Evolutionary conservation across 2,329 filamentous ascomycete genomes (phyloP).

Genomic region (Thielaviopsis populi): DNA sequence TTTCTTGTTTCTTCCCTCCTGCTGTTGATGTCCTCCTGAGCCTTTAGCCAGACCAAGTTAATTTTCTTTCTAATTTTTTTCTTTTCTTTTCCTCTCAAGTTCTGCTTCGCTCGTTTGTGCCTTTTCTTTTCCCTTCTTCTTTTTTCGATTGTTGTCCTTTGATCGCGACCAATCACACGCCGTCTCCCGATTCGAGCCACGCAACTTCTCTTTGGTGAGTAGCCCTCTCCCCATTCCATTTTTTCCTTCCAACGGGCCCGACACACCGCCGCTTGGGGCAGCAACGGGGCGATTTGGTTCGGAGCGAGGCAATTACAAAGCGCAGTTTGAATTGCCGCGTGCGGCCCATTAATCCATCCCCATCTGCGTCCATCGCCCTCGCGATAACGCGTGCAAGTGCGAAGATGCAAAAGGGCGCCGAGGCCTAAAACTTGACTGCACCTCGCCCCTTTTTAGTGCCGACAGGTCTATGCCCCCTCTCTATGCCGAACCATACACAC

Average conservation of each 20-base stretch:
- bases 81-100: constrained; percentile 11
- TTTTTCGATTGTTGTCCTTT: constrained; percentile 4
- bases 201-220: constrained; percentile 9
- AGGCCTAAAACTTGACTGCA: constrained; percentile 9
- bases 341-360: not conserved
- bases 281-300: not conserved
- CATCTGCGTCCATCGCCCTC: not conserved
- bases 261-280: not conserved
- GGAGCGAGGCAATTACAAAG: not conserved
- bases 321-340: not conserved
- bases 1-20: constrained; percentile 7
- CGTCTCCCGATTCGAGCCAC: constrained; percentile 1
- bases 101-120: constrained; percentile 15
- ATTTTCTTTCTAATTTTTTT: constrained; percentile 16
- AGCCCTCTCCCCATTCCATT: not conserved
- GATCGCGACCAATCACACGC: not conserved
- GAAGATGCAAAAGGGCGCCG: not conserved
- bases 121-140: not conserved
- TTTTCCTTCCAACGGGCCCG: not conserved
- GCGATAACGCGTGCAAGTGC: constrained; percentile 1
- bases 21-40: constrained; percentile 11
- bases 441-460: constrained; percentile 12
- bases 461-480: not conserved
- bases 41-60: constrained; percentile 6
- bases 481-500: not conserved